A percentile compares a stretch with the other conserved stretches of the same genome.
phyloP scores from a whole-genome alignment of 768 basidiomycete species.

The Collybia nuda region DNA sequence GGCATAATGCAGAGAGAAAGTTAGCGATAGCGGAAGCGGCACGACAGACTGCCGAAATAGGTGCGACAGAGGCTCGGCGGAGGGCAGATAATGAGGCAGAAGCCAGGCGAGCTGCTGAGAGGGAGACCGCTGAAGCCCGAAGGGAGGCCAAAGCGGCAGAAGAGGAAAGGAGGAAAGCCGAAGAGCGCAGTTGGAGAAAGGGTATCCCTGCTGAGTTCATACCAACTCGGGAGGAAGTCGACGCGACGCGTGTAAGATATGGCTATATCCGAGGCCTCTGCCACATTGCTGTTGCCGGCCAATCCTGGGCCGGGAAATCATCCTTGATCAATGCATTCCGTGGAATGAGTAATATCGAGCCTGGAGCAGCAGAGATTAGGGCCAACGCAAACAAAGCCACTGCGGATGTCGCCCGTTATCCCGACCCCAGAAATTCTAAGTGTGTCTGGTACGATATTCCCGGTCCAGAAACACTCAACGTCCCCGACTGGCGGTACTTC shows the following conservation, averaged over 20 bases:
- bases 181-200: constrained; percentile 2
- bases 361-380: constrained; percentile 21
- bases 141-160: neutral
- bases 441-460: constrained; percentile 34
- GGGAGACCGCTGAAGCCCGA: neutral
- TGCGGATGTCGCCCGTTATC: constrained; percentile 17
- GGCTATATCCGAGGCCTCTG: neutral
- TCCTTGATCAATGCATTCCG: constrained; percentile 34
- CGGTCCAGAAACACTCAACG: constrained; percentile 29
- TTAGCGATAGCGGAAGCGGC: no score
- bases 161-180: neutral
- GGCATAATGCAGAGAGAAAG: no score
- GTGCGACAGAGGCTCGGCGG: constrained; percentile 1
- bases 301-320: constrained; percentile 32
- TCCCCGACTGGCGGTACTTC: constrained; percentile 33
- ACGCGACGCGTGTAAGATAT: neutral
- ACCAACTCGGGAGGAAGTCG: neutral
- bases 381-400: constrained; percentile 30
- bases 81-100: neutral
- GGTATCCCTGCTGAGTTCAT: neutral
- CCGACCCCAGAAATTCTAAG: constrained; percentile 16
- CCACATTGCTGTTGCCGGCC: constrained; percentile 30
- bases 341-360: constrained; percentile 20
- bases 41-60: neutral
- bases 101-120: neutral